phyloP scores from a whole-genome alignment of 1,139 yeast species.

The Geotrichum europaeum region DNA sequence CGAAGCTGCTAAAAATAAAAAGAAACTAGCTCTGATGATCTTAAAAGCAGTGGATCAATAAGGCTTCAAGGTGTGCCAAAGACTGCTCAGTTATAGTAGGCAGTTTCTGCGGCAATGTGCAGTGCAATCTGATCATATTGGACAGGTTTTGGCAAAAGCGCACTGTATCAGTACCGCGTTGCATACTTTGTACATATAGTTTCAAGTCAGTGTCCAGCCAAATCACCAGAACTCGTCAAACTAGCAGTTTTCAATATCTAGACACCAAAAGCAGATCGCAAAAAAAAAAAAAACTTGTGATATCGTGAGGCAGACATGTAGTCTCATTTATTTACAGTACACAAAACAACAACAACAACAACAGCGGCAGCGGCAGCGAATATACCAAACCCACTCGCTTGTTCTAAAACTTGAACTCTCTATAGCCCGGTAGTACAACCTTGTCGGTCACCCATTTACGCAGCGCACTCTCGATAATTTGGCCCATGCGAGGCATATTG shows the following conservation, averaged over 20 bases:
- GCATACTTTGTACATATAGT: too few species aligned
- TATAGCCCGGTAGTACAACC: slow-evolving; percentile 87
- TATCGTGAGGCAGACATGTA: background rate
- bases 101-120: background rate
- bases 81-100: background rate
- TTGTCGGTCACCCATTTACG: slow-evolving; percentile 89
- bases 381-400: background rate
- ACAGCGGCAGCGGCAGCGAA: too few species aligned
- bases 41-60: too few species aligned
- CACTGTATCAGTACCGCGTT: too few species aligned
- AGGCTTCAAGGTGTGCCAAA: background rate
- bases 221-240: background rate
- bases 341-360: background rate
- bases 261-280: background rate
- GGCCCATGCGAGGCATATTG: slow-evolving; percentile 87
- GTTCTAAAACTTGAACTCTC: slow-evolving; percentile 36
- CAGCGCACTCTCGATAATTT: slow-evolving; percentile 71
- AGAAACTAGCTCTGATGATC: background rate
- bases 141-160: background rate
- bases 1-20: background rate
- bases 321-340: background rate
- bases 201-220: background rate
- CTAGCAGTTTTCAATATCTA: background rate
- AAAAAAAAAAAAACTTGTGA: background rate
- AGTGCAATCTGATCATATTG: background rate